Conservation (phyloP, 1,139 yeast species). For the Blastobotrys indianensis region DNA sequence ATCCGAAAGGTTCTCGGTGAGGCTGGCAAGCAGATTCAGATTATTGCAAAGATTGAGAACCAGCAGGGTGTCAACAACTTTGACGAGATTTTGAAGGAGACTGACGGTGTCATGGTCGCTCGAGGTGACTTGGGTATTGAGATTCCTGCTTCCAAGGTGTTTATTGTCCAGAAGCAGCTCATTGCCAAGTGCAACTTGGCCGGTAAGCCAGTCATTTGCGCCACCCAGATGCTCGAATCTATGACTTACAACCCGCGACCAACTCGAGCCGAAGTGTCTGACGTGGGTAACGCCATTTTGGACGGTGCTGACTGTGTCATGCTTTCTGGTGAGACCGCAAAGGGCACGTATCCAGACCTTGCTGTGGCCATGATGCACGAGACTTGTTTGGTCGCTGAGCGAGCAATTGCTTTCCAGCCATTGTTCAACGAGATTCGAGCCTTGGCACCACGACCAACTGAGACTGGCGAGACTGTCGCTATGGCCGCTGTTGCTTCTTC, state of each 20-base stretch:
- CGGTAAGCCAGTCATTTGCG: constrained; percentile 99
- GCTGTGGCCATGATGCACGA: constrained; percentile 99
- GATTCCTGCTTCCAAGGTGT: constrained; percentile 98
- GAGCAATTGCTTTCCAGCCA: constrained; percentile 86
- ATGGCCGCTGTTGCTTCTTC: constrained; percentile 95
- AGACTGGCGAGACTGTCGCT: constrained; percentile 95
- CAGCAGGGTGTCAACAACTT: constrained; percentile 99
- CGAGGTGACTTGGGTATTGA: constrained; percentile 99
- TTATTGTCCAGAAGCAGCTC: constrained; percentile 97
- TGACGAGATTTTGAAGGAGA: constrained; percentile 86
- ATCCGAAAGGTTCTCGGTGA: constrained; percentile 94
- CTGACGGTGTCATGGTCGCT: constrained; percentile 99
- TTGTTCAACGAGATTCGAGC: constrained; percentile 85
- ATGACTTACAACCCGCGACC: constrained; percentile 99
- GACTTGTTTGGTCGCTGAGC: constrained; percentile 94
- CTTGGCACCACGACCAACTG: constrained; percentile 81
- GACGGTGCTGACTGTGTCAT: constrained; percentile 99
- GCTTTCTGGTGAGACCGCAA: constrained; percentile 99
- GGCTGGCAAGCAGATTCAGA: constrained; percentile 93
- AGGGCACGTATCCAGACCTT: constrained; percentile 96
- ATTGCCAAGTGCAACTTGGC: constrained; percentile 98
- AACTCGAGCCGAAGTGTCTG: constrained; percentile 99
- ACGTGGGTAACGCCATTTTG: constrained; percentile 97
- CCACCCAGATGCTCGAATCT: constrained; percentile 99
- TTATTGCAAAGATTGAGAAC: constrained; percentile 95